Evolutionary conservation across 1,284 basidiomycete genomes (phyloP).

Genomic region (Heterobasidion irregulare): DNA sequence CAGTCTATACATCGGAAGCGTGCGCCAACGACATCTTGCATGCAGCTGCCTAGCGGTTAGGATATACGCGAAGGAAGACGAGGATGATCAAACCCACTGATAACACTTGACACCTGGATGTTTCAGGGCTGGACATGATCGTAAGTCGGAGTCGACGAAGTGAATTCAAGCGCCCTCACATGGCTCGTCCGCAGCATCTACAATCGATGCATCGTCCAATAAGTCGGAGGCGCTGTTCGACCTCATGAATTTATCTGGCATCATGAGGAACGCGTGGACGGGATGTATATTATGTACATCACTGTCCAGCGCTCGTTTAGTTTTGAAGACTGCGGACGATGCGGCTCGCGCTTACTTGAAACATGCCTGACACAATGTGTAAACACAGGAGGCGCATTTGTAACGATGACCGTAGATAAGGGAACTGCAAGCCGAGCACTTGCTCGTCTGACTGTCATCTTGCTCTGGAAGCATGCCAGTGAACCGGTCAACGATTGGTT

Average conservation of each 20-base stretch:
- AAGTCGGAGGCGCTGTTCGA: constrained; percentile 33
- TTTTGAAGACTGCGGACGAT: background rate
- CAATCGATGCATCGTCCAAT: constrained; percentile 8
- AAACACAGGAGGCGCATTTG: constrained; percentile 78
- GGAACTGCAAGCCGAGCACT: constrained; percentile 74
- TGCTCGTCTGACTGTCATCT: constrained; percentile 51
- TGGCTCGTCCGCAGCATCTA: constrained; percentile 41
- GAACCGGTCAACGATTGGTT: constrained; percentile 2
- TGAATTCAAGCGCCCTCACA: constrained; percentile 35
- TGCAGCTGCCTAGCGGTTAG: constrained; percentile 45
- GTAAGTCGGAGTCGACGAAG: background rate
- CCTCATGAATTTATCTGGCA: constrained; percentile 53
- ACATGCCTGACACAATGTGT: constrained; percentile 76
- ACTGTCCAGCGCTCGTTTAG: constrained; percentile 33
- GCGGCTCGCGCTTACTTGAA: constrained; percentile 45
- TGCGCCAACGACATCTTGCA: constrained; percentile 83
- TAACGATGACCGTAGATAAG: constrained; percentile 58
- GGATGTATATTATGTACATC: constrained; percentile 83
- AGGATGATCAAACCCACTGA: constrained; percentile 54
- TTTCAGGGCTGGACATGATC: constrained; percentile 43
- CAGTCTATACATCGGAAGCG: constrained; percentile 90
- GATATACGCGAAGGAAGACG: background rate
- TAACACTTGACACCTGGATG: constrained; percentile 67
- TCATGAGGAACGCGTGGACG: constrained; percentile 72
- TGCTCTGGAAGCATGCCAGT: constrained; percentile 40